Conservation (phyloP, 495 filamentous ascomycete genomes). For the Trypethelium eluteriae region DNA sequence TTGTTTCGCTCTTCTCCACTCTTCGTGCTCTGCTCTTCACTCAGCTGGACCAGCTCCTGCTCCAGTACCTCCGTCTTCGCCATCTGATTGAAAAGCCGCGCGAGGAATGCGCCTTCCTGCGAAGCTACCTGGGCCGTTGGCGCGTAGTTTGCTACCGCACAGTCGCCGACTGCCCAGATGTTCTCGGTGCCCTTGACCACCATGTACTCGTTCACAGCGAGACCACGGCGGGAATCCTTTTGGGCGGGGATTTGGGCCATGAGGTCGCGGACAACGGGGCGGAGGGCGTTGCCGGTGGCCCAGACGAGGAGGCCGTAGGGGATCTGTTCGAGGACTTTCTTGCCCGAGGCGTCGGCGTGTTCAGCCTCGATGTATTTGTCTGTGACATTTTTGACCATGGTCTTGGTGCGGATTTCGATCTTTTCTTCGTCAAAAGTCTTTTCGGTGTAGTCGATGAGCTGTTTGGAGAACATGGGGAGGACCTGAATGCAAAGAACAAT, state of each 20-base stretch:
- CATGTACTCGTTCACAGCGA: constrained; percentile 96
- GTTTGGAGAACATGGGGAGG: constrained; percentile 97
- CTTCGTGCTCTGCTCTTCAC: constrained; percentile 57
- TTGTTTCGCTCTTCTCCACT: constrained; percentile 47
- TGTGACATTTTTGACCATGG: constrained; percentile 95
- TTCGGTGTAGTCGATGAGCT: constrained; percentile 98
- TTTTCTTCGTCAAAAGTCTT: constrained; percentile 97
- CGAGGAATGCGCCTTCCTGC: constrained; percentile 93
- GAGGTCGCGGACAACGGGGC: constrained; percentile 78
- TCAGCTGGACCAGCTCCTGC: constrained; percentile 54
- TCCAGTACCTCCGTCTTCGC: constrained; percentile 81
- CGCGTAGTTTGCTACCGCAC: constrained; percentile 91
- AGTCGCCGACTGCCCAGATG: constrained; percentile 88
- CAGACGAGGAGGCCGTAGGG: constrained; percentile 96
- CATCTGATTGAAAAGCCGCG: constrained; percentile 95
- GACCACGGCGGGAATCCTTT: constrained; percentile 86
- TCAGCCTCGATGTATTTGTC: constrained; percentile 93
- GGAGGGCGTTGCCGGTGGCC: constrained; percentile 95
- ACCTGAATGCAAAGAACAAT: constrained; percentile 37
- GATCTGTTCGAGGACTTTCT: constrained; percentile 69
- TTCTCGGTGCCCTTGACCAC: constrained; percentile 95
- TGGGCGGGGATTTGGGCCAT: constrained; percentile 90
- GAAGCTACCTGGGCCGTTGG: constrained; percentile 94
- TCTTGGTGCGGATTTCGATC: constrained; percentile 95
- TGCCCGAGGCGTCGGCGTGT: constrained; percentile 74